Evolutionary conservation across 1,139 yeast genomes (phyloP).

Genomic region (Candida albicans): DNA sequence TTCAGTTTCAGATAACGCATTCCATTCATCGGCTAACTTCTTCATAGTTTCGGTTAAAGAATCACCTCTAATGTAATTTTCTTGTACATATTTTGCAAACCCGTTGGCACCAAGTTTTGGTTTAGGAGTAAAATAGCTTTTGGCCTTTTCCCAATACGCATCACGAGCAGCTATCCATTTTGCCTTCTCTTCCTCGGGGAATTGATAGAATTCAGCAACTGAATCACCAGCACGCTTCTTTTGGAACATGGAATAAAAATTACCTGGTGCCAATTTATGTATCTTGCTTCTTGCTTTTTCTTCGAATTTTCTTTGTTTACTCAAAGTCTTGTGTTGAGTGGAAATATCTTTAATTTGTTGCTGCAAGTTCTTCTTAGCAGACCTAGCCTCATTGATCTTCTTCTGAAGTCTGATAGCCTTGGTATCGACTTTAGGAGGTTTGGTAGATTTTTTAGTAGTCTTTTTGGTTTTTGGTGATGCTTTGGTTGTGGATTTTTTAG

Average conservation of each 20-base stretch:
- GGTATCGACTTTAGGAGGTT: neutral
- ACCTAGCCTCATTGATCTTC: neutral
- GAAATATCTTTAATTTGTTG: slow-evolving; percentile 3
- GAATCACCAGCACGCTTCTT: slow-evolving; percentile 12
- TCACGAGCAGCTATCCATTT: slow-evolving; percentile 25
- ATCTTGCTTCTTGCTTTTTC: slow-evolving; percentile 9
- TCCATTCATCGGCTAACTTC: slow-evolving; percentile 33
- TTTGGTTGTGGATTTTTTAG: neutral
- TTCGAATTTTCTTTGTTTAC: slow-evolving; percentile 17
- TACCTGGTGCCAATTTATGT: neutral
- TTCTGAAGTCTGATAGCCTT: neutral
- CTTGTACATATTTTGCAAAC: slow-evolving; percentile 33
- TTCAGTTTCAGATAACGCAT: slow-evolving; percentile 26
- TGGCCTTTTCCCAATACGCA: slow-evolving; percentile 27
- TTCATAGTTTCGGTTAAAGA: slow-evolving; percentile 16
- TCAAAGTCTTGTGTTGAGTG: slow-evolving; percentile 16
- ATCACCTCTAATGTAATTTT: slow-evolving; percentile 27
- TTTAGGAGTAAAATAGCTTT: slow-evolving; percentile 34
- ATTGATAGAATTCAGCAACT: slow-evolving; percentile 10
- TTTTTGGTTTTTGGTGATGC: neutral
- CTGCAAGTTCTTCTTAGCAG: neutral
- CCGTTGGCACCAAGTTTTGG: slow-evolving; percentile 35
- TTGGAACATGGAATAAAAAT: slow-evolving; percentile 18
- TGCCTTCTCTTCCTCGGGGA: slow-evolving; percentile 28
- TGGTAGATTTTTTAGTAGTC: neutral